A percentile compares a stretch with the other conserved stretches of the same genome.
These are phyloP conservation scores for Tanacetum coccineum DNA, from an alignment of 129 eudicot species.

Conservation along the genomic window DNA sequence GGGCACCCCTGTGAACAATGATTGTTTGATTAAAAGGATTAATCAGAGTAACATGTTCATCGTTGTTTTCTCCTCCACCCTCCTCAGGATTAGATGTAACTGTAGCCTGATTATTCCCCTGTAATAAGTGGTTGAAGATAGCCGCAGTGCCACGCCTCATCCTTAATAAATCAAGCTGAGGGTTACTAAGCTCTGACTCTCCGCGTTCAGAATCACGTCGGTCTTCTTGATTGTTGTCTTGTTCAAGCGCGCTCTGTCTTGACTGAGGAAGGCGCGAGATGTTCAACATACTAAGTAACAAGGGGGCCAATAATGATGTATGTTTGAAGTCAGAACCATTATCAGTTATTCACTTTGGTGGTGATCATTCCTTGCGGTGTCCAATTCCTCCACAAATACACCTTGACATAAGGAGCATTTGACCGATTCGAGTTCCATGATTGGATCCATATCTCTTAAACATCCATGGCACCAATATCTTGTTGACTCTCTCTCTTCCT, in stretches of 20 bases:
- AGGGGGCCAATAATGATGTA: constrained; percentile 60
- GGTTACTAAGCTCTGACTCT: constrained; percentile 18
- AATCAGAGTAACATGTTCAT: constrained; percentile 55
- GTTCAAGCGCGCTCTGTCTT: constrained; percentile 27
- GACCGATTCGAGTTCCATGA: constrained; percentile 45
- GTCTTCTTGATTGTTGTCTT: constrained; percentile 30
- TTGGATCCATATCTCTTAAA: constrained; percentile 43
- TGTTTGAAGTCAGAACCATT: constrained; percentile 47
- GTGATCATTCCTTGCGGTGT: constrained; percentile 26
- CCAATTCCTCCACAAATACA: constrained; percentile 71
- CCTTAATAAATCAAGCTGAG: constrained; percentile 47
- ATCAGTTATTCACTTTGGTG: constrained; percentile 12
- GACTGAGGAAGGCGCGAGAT: constrained; percentile 40
- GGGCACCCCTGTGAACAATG: constrained; percentile 54
- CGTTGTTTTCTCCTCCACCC: constrained; percentile 8
- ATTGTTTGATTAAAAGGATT: constrained; percentile 65
- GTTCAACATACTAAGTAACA: constrained; percentile 65
- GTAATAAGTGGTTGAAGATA: constrained; percentile 52
- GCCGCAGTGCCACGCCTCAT: constrained; percentile 46
- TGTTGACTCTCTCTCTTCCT: constrained; percentile 47
- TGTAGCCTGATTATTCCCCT: constrained; percentile 44
- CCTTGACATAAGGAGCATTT: constrained; percentile 68
- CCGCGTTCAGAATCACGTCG: background rate
- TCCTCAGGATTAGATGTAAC: constrained; percentile 33
- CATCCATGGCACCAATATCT: constrained; percentile 81